Base-by-base conservation (phyloP, 331 rosid species). In the Pyrus hybrid region DNA sequence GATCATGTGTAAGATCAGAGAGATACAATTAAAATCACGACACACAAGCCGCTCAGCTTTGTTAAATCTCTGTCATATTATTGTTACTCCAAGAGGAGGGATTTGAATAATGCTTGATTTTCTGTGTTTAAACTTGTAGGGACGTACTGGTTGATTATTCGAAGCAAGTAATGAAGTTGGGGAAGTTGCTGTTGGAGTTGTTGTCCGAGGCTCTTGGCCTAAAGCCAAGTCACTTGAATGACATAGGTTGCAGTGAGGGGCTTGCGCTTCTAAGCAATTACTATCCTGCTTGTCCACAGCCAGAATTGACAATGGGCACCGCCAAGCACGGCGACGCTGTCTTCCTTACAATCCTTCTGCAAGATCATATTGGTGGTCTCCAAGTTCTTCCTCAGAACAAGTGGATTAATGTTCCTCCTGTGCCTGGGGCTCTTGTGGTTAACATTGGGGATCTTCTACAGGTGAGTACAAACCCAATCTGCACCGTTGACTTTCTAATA, bases 361-460 rank as follows among this genome's bases (percentile, higher is more conserved):
- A 85, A 57, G 97, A 89, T 76, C 77, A 82, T 23, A 80, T 89
- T 41, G 91, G 93, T 21, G 97, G 93, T 4, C 93, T 91, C 62
- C 93, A 91, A 77, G 85, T 86, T 61, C 80, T 81, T 64, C 75
- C 76, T 5, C 47, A 87, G 16, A 60, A 85, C 73, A 60, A n/a
- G 23, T 89, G 97, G 97, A 63, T 83, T 17, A 83, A 89, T 69
- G 35, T 91, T 21, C 86, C 84, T 0, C 85, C 88, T 0, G 22
- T 74, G 7, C 78, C 82, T 1, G 87, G 80, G 7, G 87, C 95
- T 32, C 37, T 87, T 49, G 56, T 49, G n/a, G 56, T 49, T 49
- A 49, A 49, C n/a, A 2, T 79, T 13, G 66, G 84, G 16, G 77
- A 70, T 74, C 71, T 76, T 79, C 12, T 89, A 5, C 93, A 91